phyloP scores from a whole-genome alignment of 2,329 filamentous ascomycete species.

The Botrytis sinoallii region DNA sequence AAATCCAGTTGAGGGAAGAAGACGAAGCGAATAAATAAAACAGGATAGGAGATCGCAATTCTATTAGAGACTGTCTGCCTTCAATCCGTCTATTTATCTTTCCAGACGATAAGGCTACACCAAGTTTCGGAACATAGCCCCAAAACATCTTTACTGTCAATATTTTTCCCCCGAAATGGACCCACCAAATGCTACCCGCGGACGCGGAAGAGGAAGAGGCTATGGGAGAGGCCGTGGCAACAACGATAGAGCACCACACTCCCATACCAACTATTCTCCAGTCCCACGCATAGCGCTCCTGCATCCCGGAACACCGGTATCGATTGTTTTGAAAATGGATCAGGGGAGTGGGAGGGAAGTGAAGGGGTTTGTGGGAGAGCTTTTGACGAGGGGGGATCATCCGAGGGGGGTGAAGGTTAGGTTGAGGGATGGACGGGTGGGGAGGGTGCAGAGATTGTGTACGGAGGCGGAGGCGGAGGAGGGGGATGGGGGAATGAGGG shows the following conservation, averaged over 20 bases:
- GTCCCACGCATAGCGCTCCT: conserved; percentile 34
- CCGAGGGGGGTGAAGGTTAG: conserved; percentile 38
- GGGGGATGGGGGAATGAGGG: neutral
- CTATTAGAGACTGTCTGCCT: neutral
- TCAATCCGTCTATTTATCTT: neutral
- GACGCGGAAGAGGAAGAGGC: neutral
- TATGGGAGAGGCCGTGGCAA: neutral
- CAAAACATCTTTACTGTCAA: neutral
- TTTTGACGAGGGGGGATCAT: conserved; percentile 36
- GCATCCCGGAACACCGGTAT: conserved; percentile 30
- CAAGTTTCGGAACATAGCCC: neutral
- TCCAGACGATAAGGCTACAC: neutral
- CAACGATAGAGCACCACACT: neutral
- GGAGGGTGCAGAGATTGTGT: conserved; percentile 35
- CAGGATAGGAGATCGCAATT: neutral
- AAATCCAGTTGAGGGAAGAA: neutral
- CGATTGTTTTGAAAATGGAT: conserved; percentile 36
- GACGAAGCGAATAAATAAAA: neutral
- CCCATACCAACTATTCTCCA: neutral
- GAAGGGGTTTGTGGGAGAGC: conserved; percentile 32
- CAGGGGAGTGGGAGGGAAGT: conserved; percentile 36
- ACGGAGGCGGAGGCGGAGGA: conserved; percentile 27
- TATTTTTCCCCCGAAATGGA: neutral
- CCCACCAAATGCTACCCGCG: neutral
- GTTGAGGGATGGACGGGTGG: conserved; percentile 34